These are phyloP conservation scores for Zoysia pacifica DNA, from an alignment of 176 grass and related monocot species.

Conservation along the genomic window DNA sequence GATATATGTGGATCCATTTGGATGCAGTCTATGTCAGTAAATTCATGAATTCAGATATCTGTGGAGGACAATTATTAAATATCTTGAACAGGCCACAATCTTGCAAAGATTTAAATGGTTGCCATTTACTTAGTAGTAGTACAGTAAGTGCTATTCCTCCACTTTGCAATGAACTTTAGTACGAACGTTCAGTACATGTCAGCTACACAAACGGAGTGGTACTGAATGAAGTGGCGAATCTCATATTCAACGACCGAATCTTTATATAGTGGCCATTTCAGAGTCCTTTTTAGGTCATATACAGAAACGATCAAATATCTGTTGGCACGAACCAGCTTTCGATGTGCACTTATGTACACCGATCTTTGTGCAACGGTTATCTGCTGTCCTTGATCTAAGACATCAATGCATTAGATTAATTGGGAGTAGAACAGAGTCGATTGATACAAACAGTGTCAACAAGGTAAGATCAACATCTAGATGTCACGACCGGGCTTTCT, in stretches of 20 bases:
- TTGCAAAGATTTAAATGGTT: too few species aligned
- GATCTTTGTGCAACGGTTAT: not conserved
- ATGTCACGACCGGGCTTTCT: not conserved
- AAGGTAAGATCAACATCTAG: conserved; percentile 2
- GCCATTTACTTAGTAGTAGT: too few species aligned
- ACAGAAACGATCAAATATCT: not conserved
- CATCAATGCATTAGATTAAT: not conserved
- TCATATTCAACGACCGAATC: not conserved
- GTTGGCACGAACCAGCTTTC: not conserved
- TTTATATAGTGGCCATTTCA: not conserved
- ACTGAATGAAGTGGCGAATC: not conserved
- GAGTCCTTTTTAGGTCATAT: not conserved
- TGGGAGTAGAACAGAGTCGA: not conserved
- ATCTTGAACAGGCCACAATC: too few species aligned
- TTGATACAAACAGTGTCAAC: conserved; percentile 10
- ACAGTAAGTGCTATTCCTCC: too few species aligned
- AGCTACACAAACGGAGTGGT: not conserved
- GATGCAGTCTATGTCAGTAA: too few species aligned
- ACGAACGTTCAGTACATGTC: not conserved
- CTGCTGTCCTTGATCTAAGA: not conserved
- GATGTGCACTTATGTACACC: not conserved
- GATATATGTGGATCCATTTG: too few species aligned
- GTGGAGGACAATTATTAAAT: too few species aligned
- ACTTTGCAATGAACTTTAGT: too few species aligned
- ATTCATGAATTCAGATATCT: too few species aligned